Percentiles rank a stretch among this genome's conserved stretches.
phyloP scores from a whole-genome alignment of 371 early-diverging fungal genomes.

The Capniomyces stellatus region DNA sequence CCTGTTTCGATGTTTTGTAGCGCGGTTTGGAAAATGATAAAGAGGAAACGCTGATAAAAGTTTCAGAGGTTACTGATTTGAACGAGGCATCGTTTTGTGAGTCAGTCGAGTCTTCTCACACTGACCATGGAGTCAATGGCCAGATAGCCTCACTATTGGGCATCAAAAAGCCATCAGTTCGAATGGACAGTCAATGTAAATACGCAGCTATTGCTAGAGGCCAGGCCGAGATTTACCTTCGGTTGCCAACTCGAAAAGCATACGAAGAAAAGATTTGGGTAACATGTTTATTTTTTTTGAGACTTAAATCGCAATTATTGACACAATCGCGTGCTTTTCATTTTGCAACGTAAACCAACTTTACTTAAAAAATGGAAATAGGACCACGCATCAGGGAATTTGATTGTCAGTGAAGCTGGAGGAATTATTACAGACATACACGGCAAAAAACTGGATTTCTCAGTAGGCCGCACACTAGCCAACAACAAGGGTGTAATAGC shows the following conservation, averaged over 20 bases:
- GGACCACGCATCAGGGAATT: slow-evolving; percentile 30
- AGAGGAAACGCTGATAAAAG: slow-evolving; percentile 41
- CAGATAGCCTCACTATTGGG: slow-evolving; percentile 52
- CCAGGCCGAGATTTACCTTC: slow-evolving; percentile 78
- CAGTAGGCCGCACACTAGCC: slow-evolving; percentile 59
- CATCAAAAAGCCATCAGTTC: slow-evolving; percentile 52
- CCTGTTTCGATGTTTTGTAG: too few species aligned
- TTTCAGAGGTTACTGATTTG: slow-evolving; percentile 28
- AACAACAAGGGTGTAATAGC: slow-evolving; percentile 83
- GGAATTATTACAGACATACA: slow-evolving; percentile 71
- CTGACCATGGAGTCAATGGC: slow-evolving; percentile 60
- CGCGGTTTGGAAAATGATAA: slow-evolving; percentile 8
- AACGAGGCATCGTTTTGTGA: slow-evolving; percentile 72
- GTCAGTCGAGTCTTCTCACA: slow-evolving; percentile 89
- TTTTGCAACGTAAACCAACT: not conserved
- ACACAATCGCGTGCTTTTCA: not conserved
- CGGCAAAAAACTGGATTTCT: slow-evolving; percentile 77
- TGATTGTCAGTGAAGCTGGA: slow-evolving; percentile 87
- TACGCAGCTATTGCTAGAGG: slow-evolving; percentile 75
- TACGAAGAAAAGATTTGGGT: slow-evolving; percentile 97
- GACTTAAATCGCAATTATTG: not conserved
- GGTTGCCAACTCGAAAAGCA: slow-evolving; percentile 53
- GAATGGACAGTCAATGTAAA: slow-evolving; percentile 94
- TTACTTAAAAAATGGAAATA: not conserved
- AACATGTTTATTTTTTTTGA: slow-evolving; percentile 5